Conservation (phyloP, 352 stramenopile genomes). For the Peronospora destructor region DNA sequence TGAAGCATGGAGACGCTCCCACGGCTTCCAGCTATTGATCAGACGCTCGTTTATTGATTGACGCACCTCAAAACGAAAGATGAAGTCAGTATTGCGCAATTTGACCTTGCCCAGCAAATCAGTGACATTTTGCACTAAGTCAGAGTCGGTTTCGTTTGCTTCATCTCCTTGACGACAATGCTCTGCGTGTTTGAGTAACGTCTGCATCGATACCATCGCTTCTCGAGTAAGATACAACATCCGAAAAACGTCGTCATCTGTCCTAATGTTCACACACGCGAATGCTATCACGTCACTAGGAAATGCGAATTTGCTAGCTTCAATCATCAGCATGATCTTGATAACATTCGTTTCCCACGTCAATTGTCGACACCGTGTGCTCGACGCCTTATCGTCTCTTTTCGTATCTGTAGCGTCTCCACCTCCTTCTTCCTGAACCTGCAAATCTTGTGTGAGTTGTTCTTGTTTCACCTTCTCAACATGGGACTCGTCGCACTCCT, state of each 20-base stretch:
- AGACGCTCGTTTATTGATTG: conserved; percentile 42
- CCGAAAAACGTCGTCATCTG: conserved; percentile 14
- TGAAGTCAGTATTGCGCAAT: not conserved
- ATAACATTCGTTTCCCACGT: conserved; percentile 31
- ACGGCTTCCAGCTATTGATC: conserved; percentile 54
- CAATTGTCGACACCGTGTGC: conserved; percentile 9
- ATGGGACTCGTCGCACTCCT: conserved; percentile 36
- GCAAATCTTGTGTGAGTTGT: conserved; percentile 46
- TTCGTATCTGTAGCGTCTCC: conserved; percentile 3
- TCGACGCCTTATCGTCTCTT: not conserved
- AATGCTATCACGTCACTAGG: conserved; percentile 28
- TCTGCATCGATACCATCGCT: conserved; percentile 18
- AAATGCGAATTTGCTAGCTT: conserved; percentile 17
- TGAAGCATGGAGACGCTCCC: conserved; percentile 45
- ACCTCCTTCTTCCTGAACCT: conserved; percentile 25
- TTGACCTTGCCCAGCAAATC: conserved; percentile 8
- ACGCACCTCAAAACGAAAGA: conserved; percentile 32
- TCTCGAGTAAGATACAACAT: conserved; percentile 38
- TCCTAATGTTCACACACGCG: conserved; percentile 28
- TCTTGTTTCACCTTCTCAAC: conserved; percentile 30
- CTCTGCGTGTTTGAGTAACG: conserved; percentile 16
- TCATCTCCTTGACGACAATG: not conserved
- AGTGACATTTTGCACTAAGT: conserved; percentile 12
- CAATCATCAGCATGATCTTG: conserved; percentile 28
- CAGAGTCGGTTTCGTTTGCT: not conserved